Evolutionary conservation across 805 yeast genomes (phyloP), one percentile per base, ranked within the genome.

Genomic region (Wickerhamomyces ciferrii): DNA sequence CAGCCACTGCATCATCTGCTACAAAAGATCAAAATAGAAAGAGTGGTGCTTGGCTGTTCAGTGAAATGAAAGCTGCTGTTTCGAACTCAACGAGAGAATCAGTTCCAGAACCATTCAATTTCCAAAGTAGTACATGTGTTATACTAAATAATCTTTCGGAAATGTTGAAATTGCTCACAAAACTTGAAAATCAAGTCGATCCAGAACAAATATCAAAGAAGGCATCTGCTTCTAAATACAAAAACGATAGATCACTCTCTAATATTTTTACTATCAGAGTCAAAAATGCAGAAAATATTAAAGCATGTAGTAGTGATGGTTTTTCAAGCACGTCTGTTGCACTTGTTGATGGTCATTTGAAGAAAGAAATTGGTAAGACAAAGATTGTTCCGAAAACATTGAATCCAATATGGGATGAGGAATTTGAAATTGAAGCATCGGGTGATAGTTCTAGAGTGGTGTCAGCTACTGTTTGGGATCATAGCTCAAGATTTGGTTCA

Each of bases 391-490:
- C 72, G 27, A 78, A 78, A 45, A 78, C 82, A 5, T 66, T 76
- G 31, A 80, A 81, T 54, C 97, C 97, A 0, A 78, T 75, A 15
- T 92, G 95, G 95, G 87, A 87, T 56, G 96, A 91, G 67, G 87
- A 85, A 47, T 87, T 89, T 60, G 96, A 89, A 61, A 48, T 67
- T 24, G 66, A 59, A 29, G 56, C 71, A 3, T 63, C 65, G 0
- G 71, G 74, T 0, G 64, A 70, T 20, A 63, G 74, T 2, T 59
- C 75, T 2, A 66, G 74, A 34, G 70, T 78, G 24, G 52, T 85
- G 2, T 74, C 80, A 2, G 76, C 80, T 2, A 81, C 84, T 2
- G 76, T 87, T 0, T 87, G 96, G 95, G 84, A 83, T 55, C 84
- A 79, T 38, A 66, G 73, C 9, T 56, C 70, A 1, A 67, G 63